Base-by-base conservation (phyloP, 257 asterid species). In the Parsonsia alboflavescens region DNA sequence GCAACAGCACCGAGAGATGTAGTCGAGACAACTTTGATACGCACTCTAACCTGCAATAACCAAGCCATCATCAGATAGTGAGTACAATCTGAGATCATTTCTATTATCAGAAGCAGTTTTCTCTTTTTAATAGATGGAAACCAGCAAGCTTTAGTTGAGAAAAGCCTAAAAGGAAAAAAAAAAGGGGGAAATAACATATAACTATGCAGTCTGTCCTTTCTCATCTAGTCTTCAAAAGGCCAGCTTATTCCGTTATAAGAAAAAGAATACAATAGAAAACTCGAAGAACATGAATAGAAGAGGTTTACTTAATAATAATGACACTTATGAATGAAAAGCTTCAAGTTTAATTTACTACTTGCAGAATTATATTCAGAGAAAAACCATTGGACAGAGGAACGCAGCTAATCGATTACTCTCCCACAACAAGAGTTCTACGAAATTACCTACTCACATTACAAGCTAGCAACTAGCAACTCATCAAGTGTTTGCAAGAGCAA, bases 1-100 rank as follows among this genome's bases (percentile, higher is more conserved):
- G 96, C 89, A 72, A 93, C 96, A 7, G 83, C 82, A 59, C 97
- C 98, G 61, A 82, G 74, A 81, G 88, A 84, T 21, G 72, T 72
- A 66, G 88, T 86, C 58, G 95, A 85, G 53, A 93, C 85, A 41
- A 91, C 94, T 86, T 89, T 93, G 79, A 93, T 88, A 79, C 78
- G 91, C 85, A 93, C 97, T 68, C 79, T 88, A 50, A 89, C 96
- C 98, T 93, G 73, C 84, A 84, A 75, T 58, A 36, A 71, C 76
- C 78, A 58, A 59, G 22, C 45, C 62, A 50, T 28, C 6, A 70
- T 26, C 63, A 65, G 5, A 65, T 39, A 48, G 36, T n/a, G n/a
- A 56, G 50, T 48, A 28, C 24, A 28, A 36, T 64, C 3, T 5
- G 33, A 65, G 45, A 52, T 58, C 56, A 72, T 61, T 64, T 64